Evolutionary conservation across 768 basidiomycete species (phyloP), one percentile per base, ranked within the genome.

Genomic region (Mycena capillaripes): DNA sequence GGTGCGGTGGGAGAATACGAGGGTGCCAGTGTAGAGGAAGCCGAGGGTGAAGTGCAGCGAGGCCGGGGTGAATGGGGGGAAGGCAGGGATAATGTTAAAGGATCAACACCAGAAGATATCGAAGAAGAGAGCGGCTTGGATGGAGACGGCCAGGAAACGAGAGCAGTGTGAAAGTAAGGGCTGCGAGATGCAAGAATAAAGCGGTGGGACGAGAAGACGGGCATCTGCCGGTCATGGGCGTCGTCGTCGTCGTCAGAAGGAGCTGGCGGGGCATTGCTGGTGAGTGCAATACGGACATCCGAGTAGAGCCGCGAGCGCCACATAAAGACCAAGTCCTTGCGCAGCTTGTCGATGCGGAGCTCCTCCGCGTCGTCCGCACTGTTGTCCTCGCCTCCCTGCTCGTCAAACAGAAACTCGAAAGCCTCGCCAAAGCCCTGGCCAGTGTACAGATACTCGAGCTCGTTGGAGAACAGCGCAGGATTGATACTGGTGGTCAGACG

Each of bases 1-100:
- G 1, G 95, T 92, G 17, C 97, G 88, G 76, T 98, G 94, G 4
- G 95, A 96, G 81, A 99, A 98, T 32, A 93, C 86, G 53, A 99
- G 92, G 5, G 96, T 97, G 50, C 97, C 98, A 6, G 96, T 95
- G 78, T 99, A 99, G 55, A 99, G 91, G 83, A 93, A 98, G 4
- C 96, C 96, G 56, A 98, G 89, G 44, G 95, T 95, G 80, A 98
- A 98, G 79, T 97, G 95, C 6, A 98, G 86, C 0, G 96, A 95
- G 1, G 97, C 94, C 0, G 97, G 95, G 0, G 97, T 97, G 82
- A 99, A 99, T 0, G 97, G 97, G 97, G 97, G 0, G 93, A 95
- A 2, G 95, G 95, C 7, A 98, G 89, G 0, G 87, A 90, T 14
- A 98, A 82, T 0, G 89, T 91, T 0, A 90, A 80, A 0, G 88